phyloP scores from a whole-genome alignment of 73 alveolate species.

The Symbiodinium pilosum region DNA sequence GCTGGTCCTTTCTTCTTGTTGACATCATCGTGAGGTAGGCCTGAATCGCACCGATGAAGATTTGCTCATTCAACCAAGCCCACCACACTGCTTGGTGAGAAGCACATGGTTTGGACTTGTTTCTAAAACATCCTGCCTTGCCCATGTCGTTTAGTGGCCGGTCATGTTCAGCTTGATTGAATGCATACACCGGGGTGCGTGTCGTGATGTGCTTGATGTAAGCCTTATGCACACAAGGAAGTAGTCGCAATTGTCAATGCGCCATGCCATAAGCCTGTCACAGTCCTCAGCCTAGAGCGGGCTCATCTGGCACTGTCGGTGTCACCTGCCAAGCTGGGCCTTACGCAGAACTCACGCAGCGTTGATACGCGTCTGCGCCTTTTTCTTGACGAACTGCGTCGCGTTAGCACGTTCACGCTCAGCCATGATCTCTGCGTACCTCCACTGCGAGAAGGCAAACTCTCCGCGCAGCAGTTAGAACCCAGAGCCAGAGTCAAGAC shows the following conservation, averaged over 20 bases:
- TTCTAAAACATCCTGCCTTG: not conserved
- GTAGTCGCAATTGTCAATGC: too few species aligned
- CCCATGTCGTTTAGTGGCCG: constrained; percentile 73
- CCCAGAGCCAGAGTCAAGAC: too few species aligned
- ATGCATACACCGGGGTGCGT: constrained; percentile 85
- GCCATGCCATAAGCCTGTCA: too few species aligned
- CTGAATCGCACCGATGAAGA: not conserved
- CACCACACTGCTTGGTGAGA: too few species aligned
- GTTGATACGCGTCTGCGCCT: constrained; percentile 22
- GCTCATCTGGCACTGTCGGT: constrained; percentile 76
- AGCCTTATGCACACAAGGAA: constrained; percentile 10
- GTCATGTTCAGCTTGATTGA: constrained; percentile 53
- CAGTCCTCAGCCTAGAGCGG: constrained; percentile 25
- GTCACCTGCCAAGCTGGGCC: constrained; percentile 16
- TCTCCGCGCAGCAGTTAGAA: too few species aligned
- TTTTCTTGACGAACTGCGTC: constrained; percentile 51
- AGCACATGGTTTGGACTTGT: not conserved
- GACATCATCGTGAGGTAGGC: constrained; percentile 29
- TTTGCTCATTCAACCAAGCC: too few species aligned
- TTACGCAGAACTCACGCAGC: not conserved
- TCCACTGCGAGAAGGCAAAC: not conserved
- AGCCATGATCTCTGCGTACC: constrained; percentile 91
- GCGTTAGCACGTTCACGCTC: constrained; percentile 83
- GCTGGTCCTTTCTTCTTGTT: constrained; percentile 9
- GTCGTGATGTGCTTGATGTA: constrained; percentile 79